Conservation (phyloP, 2,329 filamentous ascomycete species). For the Colletotrichum sp. region DNA sequence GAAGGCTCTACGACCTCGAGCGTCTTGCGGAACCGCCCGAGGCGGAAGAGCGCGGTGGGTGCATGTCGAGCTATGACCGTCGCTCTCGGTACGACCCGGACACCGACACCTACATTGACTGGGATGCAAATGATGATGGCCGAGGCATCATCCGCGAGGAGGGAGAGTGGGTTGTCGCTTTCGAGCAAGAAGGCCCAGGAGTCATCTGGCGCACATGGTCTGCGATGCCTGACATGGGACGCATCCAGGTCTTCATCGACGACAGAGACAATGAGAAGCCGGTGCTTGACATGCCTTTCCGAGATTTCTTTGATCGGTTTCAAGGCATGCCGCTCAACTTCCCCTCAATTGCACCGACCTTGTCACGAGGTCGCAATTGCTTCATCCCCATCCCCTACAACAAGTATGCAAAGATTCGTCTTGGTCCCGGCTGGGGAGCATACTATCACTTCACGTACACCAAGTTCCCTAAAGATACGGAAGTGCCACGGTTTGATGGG, state of each 20-base stretch:
- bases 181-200: slow-evolving; percentile 14
- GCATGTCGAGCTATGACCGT: slow-evolving; percentile 19
- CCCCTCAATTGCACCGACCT: neutral
- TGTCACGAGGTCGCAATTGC: slow-evolving; percentile 13
- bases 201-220: slow-evolving; percentile 16
- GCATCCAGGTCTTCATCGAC: slow-evolving; percentile 11
- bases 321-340: slow-evolving; percentile 17
- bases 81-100: slow-evolving; percentile 15
- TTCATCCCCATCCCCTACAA: slow-evolving; percentile 18
- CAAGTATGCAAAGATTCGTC: slow-evolving; percentile 8
- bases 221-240: slow-evolving; percentile 11
- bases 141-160: slow-evolving; percentile 11
- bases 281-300: slow-evolving; percentile 8
- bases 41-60: slow-evolving; percentile 7
- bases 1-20: slow-evolving; percentile 13
- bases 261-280: neutral
- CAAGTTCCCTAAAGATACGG: neutral
- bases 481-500: slow-evolving; percentile 1
- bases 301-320: slow-evolving; percentile 12
- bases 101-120: slow-evolving; percentile 11
- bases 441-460: slow-evolving; percentile 19
- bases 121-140: slow-evolving; percentile 17
- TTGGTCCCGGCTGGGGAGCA: slow-evolving; percentile 7
- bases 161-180: slow-evolving; percentile 9
- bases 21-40: slow-evolving; percentile 7